Percentiles rank a stretch among this genome's conserved stretches.
These are phyloP conservation scores for Aspergillus caelatus DNA, from an alignment of 2,329 filamentous ascomycete species.

Conservation along the genomic window DNA sequence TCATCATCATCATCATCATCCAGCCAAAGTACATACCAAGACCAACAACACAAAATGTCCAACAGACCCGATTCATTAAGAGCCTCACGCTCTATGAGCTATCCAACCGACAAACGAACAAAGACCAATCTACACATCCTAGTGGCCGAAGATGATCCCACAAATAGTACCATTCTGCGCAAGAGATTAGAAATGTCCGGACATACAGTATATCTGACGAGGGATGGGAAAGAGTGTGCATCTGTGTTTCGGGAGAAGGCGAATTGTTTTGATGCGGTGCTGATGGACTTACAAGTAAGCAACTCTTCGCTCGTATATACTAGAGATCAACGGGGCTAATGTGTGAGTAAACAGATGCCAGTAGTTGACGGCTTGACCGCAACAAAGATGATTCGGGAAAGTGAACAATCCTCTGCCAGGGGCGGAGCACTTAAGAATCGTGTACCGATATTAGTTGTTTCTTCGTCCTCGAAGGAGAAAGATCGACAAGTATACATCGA, in stretches of 20 bases:
- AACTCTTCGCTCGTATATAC: not conserved
- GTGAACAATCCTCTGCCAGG: conserved; percentile 56
- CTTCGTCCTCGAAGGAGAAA: conserved; percentile 75
- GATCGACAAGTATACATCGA: conserved; percentile 70
- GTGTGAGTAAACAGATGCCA: conserved; percentile 69
- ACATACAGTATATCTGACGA: conserved; percentile 70
- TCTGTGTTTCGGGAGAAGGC: conserved; percentile 67
- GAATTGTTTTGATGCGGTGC: conserved; percentile 70
- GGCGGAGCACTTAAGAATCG: conserved; percentile 34
- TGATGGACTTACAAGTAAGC: conserved; percentile 88
- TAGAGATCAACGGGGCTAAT: not conserved
- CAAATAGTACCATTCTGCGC: conserved; percentile 79
- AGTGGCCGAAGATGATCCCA: conserved; percentile 84
- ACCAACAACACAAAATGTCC: not conserved
- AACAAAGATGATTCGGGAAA: conserved; percentile 79
- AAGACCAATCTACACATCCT: conserved; percentile 54
- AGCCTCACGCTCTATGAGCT: not conserved
- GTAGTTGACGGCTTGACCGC: conserved; percentile 83
- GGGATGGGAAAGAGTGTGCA: conserved; percentile 85
- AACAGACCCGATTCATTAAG: not conserved
- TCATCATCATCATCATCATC: not conserved
- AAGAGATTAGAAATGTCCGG: conserved; percentile 78
- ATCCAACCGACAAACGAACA: not conserved
- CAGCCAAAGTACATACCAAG: not conserved
- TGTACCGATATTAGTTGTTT: conserved; percentile 83